These are phyloP conservation scores for Myriosclerotinia scirpicola DNA, from an alignment of 2,329 filamentous ascomycete genomes.

Conservation along the genomic window DNA sequence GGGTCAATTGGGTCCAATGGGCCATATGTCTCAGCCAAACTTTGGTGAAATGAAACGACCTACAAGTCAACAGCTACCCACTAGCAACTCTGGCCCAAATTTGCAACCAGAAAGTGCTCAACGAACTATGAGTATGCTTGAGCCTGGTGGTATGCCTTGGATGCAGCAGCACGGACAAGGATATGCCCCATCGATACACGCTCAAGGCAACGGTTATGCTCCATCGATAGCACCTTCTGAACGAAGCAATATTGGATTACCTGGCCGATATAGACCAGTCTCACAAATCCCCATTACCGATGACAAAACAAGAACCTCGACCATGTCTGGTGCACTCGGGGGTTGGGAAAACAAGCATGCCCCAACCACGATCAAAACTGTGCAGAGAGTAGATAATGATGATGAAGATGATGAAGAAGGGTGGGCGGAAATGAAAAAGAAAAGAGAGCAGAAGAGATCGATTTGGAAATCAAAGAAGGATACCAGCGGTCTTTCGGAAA, in stretches of 20 bases:
- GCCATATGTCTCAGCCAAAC: constrained; percentile 32
- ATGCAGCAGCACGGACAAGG: constrained; percentile 45
- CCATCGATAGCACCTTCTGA: constrained; percentile 94
- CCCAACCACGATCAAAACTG: constrained; percentile 44
- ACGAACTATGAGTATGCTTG: constrained; percentile 82
- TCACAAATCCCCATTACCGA: constrained; percentile 56
- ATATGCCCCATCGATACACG: constrained; percentile 50
- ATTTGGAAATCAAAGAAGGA: constrained; percentile 62
- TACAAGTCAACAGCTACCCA: constrained; percentile 25
- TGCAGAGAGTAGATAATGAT: constrained; percentile 46
- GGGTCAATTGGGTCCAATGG: constrained; percentile 25
- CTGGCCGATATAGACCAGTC: constrained; percentile 87
- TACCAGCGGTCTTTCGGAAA: constrained; percentile 38
- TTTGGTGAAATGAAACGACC: constrained; percentile 33
- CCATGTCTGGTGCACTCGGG: constrained; percentile 38
- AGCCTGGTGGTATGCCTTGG: constrained; percentile 58
- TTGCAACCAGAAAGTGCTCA: constrained; percentile 33
- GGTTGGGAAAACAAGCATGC: constrained; percentile 43
- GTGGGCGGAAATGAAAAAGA: constrained; percentile 69
- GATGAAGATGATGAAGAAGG: constrained; percentile 65
- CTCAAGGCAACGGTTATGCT: constrained; percentile 64
- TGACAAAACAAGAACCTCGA: constrained; percentile 40
- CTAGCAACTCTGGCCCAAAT: constrained; percentile 22
- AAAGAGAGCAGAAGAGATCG: constrained; percentile 67
- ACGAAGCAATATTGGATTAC: constrained; percentile 88